Evolutionary conservation across 352 stramenopile species (phyloP), one percentile per base, ranked within the genome.

Genomic region (Pythium dissotocum): DNA sequence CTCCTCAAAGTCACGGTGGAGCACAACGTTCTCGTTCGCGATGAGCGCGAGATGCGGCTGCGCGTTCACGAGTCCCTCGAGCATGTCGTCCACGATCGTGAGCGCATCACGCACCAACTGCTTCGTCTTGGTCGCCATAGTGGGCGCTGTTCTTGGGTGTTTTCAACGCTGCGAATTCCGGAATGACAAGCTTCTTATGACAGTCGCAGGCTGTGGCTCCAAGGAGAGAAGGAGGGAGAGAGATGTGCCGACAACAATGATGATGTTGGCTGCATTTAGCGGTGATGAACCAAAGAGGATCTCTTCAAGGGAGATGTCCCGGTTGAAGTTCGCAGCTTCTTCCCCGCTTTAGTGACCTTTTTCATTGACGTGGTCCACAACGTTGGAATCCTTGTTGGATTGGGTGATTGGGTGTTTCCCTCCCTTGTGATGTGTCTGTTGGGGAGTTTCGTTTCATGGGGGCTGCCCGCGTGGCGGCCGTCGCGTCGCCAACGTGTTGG

Each of bases 31-130:
- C 67, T 94, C 71, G 9, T 75, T 69, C 12, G 48, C 66, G 30
- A 93, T 77, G 32, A 93, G 83, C 61, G 87, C 72, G 35, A 95
- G 72, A 49, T 93, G 82, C 59, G 82, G 81, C 46, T 91, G 83
- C 30, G 83, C 74, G 12, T 78, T 69, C 28, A 83, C 85, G 55
- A 94, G 75, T 33, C 86, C 88, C 16, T 91, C 80, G 59, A 95
- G 72, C 86, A 95, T 94, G 67, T 91, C 82, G 51, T 77, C 75
- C 52, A 95, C 88, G 58, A 93, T 85, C 42, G 52, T 42, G 54
- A 68, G 55, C n/a, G 71, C 71, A 62, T 87, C 71, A 9, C 59
- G 70, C 16, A 92, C 79, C 61, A 92, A 77, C 56, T 92, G 84
- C 71, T 69, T 73, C 35, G 71, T 63, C 55, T 73, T 71, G 36